These are phyloP conservation scores for Cystobasidium sp. DNA, from an alignment of 1,284 basidiomycete species.

Conservation along the genomic window DNA sequence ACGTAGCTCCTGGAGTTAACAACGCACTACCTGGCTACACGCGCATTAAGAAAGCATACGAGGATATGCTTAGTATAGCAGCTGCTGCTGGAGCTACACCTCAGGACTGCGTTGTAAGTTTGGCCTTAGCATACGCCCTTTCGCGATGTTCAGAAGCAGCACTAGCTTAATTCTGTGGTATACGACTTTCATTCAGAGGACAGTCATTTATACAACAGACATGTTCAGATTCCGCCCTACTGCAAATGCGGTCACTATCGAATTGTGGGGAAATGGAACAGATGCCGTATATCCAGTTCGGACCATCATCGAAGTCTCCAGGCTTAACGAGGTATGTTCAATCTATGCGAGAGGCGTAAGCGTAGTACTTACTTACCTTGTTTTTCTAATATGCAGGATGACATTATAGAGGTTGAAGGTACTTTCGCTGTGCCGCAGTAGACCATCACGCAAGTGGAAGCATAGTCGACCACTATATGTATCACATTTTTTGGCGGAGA, in stretches of 20 bases:
- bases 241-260: background rate
- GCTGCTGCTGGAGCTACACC: background rate
- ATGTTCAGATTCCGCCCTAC: background rate
- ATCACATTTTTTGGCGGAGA: too few species aligned
- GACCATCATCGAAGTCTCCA: background rate
- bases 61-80: background rate
- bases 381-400: background rate
- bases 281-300: background rate
- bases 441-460: background rate
- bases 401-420: background rate
- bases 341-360: background rate
- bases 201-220: background rate
- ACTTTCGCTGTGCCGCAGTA: background rate
- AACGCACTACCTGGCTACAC: background rate
- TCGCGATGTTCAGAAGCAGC: background rate
- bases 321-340: slow-evolving; percentile 1
- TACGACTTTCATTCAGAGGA: background rate
- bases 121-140: background rate
- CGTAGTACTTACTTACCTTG: background rate
- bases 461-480: background rate
- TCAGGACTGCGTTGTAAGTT: background rate
- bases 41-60: background rate
- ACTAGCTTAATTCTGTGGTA: too few species aligned
- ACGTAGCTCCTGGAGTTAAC: background rate
- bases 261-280: background rate